These are phyloP conservation scores for Pseudogymnoascus sp. DNA, from an alignment of 2,329 filamentous ascomycete species.

Conservation along the genomic window DNA sequence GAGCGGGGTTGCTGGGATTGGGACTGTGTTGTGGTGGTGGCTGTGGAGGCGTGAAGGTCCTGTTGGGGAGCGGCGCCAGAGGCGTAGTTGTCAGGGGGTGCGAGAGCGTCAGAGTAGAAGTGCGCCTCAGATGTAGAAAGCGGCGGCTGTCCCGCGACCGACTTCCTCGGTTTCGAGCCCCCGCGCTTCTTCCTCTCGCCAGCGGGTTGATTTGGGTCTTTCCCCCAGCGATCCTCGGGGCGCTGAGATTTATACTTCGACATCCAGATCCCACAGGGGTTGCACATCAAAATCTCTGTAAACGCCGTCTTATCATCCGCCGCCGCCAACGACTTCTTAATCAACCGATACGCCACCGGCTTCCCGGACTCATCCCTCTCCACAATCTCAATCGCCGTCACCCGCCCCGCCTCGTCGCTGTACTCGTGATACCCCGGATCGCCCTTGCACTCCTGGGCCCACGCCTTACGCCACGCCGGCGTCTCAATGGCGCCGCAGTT, in stretches of 20 bases:
- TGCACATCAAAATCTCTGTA: slow-evolving; percentile 72
- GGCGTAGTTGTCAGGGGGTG: slow-evolving; percentile 33
- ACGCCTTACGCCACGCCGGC: slow-evolving; percentile 91
- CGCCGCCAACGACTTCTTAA: slow-evolving; percentile 62
- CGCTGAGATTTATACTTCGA: slow-evolving; percentile 80
- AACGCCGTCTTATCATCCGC: slow-evolving; percentile 59
- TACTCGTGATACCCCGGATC: slow-evolving; percentile 61
- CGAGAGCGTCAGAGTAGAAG: slow-evolving; percentile 44
- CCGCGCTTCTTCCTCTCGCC: slow-evolving; percentile 41
- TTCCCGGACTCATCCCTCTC: slow-evolving; percentile 54
- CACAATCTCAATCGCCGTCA: slow-evolving; percentile 65
- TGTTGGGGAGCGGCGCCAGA: slow-evolving; percentile 6
- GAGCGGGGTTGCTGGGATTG: background rate
- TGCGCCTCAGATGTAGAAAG: slow-evolving; percentile 44
- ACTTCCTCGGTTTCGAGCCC: slow-evolving; percentile 25
- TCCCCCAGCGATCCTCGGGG: slow-evolving; percentile 70
- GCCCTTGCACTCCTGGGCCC: slow-evolving; percentile 66
- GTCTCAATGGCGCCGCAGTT: slow-evolving; percentile 96
- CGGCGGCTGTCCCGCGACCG: slow-evolving; percentile 7
- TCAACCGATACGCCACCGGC: slow-evolving; percentile 60
- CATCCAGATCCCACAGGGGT: slow-evolving; percentile 94
- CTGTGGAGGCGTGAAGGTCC: slow-evolving; percentile 4
- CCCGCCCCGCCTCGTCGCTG: slow-evolving; percentile 61
- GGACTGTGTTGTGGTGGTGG: background rate
- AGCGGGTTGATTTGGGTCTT: slow-evolving; percentile 25